These are phyloP conservation scores for Cyamopsis tetragonoloba DNA, from an alignment of 306 rosid species.

Conservation along the genomic window DNA sequence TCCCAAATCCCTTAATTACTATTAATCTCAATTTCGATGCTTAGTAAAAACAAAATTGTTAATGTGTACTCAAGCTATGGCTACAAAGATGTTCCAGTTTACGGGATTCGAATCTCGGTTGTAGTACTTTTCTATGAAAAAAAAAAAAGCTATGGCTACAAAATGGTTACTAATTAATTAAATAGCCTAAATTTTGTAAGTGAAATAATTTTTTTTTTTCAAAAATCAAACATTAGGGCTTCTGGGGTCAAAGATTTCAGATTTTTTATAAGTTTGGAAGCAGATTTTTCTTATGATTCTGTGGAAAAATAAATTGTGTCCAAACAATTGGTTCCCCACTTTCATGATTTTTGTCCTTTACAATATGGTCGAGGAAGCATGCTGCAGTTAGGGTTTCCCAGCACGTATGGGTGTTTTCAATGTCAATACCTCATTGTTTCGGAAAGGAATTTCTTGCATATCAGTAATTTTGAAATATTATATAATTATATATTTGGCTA, in stretches of 20 bases:
- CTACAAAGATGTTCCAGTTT: too few relatives aligned
- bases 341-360: constrained; percentile 17
- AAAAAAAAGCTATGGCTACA: too few relatives aligned
- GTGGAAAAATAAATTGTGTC: neutral
- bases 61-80: too few relatives aligned
- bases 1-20: neutral
- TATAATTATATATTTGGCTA: neutral
- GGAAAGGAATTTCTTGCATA: neutral
- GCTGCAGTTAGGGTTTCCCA: constrained; percentile 28
- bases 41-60: too few relatives aligned
- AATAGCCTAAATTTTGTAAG: too few relatives aligned
- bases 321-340: constrained; percentile 4
- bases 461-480: neutral
- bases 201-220: too few relatives aligned
- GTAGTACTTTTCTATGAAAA: too few relatives aligned
- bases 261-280: neutral
- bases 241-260: neutral
- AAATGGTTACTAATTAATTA: too few relatives aligned
- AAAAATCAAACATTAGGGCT: constrained; percentile 18
- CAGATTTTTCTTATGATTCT: neutral
- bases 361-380: neutral
- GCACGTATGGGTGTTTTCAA: neutral
- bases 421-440: constrained; percentile 21
- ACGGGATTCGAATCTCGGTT: too few relatives aligned
- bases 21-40: too few relatives aligned